Conservation (phyloP, 345 rosid genomes). For the Noccaea caerulescens region DNA sequence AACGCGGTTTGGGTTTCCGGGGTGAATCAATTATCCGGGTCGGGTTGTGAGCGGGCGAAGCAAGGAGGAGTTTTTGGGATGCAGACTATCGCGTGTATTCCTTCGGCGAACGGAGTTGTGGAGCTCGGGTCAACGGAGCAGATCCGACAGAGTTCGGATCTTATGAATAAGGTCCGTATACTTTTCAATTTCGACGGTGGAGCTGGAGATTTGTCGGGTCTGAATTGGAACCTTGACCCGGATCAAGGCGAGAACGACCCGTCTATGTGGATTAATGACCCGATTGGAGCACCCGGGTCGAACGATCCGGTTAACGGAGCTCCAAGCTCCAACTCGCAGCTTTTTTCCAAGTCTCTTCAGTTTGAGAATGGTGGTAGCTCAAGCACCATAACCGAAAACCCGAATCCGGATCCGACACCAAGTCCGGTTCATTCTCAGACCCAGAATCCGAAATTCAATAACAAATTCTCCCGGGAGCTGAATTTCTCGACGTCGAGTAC, state of each 20-base stretch:
- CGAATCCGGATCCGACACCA: conserved; percentile 42
- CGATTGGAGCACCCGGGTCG: conserved; percentile 46
- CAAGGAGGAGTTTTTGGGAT: conserved; percentile 84
- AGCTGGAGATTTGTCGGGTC: conserved; percentile 54
- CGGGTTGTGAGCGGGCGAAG: conserved; percentile 77
- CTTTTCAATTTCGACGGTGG: conserved; percentile 67
- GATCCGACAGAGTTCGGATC: conserved; percentile 78
- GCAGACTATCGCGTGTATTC: conserved; percentile 85
- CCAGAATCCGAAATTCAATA: conserved; percentile 38
- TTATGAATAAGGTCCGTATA: conserved; percentile 71
- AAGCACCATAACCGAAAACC: conserved; percentile 49
- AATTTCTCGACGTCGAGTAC: conserved; percentile 74
- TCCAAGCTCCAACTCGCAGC: conserved; percentile 43
- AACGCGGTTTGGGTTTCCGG: conserved; percentile 79
- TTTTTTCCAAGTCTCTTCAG: conserved; percentile 46
- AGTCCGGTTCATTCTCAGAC: conserved; percentile 43
- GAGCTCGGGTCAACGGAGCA: conserved; percentile 88
- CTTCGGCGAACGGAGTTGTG: conserved; percentile 84
- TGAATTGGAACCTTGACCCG: conserved; percentile 55
- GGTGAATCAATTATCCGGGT: conserved; percentile 55
- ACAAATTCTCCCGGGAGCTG: conserved; percentile 56
- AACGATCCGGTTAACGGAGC: conserved; percentile 37
- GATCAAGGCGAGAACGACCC: conserved; percentile 93
- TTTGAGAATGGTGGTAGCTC: conserved; percentile 47
- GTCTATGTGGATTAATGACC: conserved; percentile 79